Conservation (phyloP, 176 grass and related monocot species). For the Avena eriantha region DNA sequence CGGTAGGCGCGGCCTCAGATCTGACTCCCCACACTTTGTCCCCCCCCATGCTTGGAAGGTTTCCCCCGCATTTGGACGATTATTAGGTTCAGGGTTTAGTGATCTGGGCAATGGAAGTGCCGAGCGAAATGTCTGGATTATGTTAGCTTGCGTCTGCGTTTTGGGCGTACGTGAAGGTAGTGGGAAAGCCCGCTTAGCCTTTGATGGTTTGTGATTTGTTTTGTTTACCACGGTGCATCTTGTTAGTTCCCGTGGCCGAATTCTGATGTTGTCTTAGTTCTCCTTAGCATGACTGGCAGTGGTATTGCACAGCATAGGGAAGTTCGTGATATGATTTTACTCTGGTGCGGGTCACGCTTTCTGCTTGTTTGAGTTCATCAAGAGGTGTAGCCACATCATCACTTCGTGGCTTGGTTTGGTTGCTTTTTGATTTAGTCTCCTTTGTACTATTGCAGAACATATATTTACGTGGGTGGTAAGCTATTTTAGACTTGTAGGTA, state of each 20-base stretch:
- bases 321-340: background rate
- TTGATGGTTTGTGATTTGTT: background rate
- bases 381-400: background rate
- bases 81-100: conserved; percentile 47
- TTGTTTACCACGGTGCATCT: background rate
- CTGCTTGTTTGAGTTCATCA: too few species aligned
- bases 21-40: background rate
- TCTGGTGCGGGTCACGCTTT: background rate
- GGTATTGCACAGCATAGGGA: background rate
- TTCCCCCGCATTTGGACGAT: background rate
- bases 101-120: background rate
- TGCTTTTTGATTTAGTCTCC: background rate
- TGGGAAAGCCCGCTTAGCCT: background rate
- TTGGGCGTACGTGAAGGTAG: background rate
- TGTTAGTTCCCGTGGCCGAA: background rate
- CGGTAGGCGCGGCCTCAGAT: conserved; percentile 26
- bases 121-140: background rate
- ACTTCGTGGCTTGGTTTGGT: background rate
- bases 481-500: background rate
- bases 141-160: background rate
- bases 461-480: background rate
- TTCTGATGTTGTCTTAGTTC: background rate
- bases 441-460: background rate
- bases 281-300: background rate
- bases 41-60: background rate